A percentile compares a stretch with the other conserved stretches of the same genome.
Evolutionary conservation across 176 grass and related monocot species (phyloP).

Genomic region (Aegilops umbellulata): DNA sequence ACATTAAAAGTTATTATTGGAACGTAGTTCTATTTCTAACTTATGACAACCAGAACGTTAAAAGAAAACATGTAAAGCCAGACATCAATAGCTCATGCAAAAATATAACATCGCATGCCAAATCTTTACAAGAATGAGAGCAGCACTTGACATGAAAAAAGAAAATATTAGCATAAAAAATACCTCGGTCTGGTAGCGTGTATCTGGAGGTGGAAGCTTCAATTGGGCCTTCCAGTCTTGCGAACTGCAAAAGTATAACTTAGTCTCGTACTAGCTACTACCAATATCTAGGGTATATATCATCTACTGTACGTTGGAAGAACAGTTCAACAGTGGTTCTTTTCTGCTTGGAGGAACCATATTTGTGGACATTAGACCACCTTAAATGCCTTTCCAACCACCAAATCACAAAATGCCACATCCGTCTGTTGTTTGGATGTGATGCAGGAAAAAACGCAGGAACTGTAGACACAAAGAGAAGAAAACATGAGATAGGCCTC

Average conservation of each 20-base stretch:
- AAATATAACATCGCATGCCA: not conserved
- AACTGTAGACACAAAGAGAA: too few species aligned
- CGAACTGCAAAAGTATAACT: conserved; percentile 46
- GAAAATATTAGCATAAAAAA: not conserved
- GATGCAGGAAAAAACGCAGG: too few species aligned
- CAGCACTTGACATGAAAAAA: not conserved
- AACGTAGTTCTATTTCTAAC: not conserved
- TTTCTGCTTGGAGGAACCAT: not conserved
- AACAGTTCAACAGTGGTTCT: not conserved
- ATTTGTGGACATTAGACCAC: not conserved
- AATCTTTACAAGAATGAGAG: not conserved
- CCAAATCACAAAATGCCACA: not conserved
- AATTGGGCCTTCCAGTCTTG: conserved; percentile 86
- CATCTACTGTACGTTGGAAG: not conserved
- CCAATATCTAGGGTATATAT: not conserved
- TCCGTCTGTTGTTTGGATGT: too few species aligned
- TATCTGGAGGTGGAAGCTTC: conserved; percentile 77
- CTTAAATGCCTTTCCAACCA: not conserved
- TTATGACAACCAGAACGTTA: not conserved
- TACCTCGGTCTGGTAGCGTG: conserved; percentile 89
- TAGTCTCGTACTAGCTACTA: not conserved
- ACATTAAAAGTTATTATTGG: not conserved
- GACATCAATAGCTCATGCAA: not conserved
- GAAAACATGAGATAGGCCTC: too few species aligned
- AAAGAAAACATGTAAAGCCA: not conserved